Evolutionary conservation across 1,139 yeast species (phyloP).

Genomic region (Geotrichum macrosporum): DNA sequence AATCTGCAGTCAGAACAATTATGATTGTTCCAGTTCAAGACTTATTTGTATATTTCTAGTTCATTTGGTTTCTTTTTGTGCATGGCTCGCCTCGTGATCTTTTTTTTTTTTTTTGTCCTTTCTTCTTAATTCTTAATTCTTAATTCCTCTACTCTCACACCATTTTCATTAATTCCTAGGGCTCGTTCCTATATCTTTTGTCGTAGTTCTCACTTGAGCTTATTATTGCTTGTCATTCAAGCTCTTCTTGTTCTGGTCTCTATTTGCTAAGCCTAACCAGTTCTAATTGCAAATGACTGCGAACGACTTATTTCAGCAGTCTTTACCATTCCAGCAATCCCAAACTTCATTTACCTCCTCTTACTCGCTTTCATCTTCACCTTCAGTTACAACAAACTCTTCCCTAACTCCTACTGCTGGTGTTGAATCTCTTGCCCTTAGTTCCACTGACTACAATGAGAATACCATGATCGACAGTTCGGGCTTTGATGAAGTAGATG

Average conservation of each 20-base stretch:
- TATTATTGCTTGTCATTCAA: neutral
- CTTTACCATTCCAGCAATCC: constrained; percentile 1
- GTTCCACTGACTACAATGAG: constrained; percentile 5
- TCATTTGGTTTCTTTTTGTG: neutral
- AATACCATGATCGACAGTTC: constrained; percentile 4
- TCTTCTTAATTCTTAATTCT: neutral
- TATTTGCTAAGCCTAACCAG: neutral
- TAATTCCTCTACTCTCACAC: neutral
- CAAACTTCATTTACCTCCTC: neutral
- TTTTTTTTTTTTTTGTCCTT: neutral
- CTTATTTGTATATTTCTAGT: too few species aligned
- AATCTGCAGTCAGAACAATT: too few species aligned
- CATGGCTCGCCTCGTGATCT: neutral
- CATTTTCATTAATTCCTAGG: too few species aligned
- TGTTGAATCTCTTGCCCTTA: neutral
- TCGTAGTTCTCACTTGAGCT: neutral
- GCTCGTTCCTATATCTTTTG: neutral
- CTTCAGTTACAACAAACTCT: constrained; percentile 1
- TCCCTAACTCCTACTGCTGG: constrained; percentile 1
- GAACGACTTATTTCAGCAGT: constrained; percentile 6
- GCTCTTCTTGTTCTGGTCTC: neutral
- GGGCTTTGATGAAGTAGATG: constrained; percentile 9
- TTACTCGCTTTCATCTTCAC: constrained; percentile 4
- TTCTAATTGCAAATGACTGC: constrained; percentile 6
- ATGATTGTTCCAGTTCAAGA: neutral